Percentiles rank a stretch among this genome's conserved stretches.
Evolutionary conservation across 2,329 filamentous ascomycete species (phyloP).

Genomic region (Paecilomyces sp.): DNA sequence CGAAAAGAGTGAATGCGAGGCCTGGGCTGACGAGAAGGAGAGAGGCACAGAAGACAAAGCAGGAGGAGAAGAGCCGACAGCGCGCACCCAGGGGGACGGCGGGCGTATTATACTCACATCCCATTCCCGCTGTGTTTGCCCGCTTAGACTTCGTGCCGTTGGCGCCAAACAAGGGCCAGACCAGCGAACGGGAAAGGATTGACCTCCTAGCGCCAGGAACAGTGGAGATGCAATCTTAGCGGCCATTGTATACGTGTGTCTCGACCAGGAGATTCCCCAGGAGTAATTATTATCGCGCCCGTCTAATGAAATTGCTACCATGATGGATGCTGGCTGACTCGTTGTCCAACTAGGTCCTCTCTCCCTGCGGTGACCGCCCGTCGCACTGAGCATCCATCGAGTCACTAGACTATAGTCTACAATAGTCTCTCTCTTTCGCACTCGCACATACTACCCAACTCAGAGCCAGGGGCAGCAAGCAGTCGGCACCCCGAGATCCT

Average conservation of each 20-base stretch:
- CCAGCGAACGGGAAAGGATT: not conserved
- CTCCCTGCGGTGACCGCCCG: not conserved
- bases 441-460: not conserved
- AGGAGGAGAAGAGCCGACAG: not conserved
- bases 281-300: too few relatives aligned
- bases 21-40: slow-evolving; percentile 2
- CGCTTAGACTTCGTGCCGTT: not conserved
- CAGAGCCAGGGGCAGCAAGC: not conserved
- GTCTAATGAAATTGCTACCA: not conserved
- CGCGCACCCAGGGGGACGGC: not conserved
- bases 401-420: too few relatives aligned
- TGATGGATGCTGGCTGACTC: too few relatives aligned
- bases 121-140: not conserved
- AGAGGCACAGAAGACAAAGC: not conserved
- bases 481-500: not conserved
- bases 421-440: too few relatives aligned
- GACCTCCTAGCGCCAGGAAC: not conserved
- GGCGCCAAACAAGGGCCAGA: not conserved
- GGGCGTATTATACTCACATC: not conserved
- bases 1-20: not conserved
- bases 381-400: not conserved
- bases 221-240: not conserved
- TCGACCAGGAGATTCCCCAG: not conserved
- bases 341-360: not conserved
- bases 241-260: not conserved